Evolutionary conservation across 1,284 basidiomycete genomes (phyloP).

Genomic region (Papiliotrema nemorosa): DNA sequence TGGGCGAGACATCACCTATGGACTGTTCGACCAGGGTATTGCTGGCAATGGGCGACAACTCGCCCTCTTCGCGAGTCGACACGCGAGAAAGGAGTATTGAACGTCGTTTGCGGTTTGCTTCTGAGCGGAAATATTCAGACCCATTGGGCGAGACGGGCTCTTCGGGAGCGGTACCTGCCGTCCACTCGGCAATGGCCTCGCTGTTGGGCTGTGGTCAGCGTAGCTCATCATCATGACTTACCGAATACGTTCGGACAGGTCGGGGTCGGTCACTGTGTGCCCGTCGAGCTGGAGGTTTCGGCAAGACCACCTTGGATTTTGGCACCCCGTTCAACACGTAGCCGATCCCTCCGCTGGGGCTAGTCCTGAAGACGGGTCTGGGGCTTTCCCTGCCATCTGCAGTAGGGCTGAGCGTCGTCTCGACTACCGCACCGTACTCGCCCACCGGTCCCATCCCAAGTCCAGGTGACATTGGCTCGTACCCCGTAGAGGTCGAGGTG

Average conservation of each 20-base stretch:
- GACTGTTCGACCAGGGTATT: constrained; percentile 26
- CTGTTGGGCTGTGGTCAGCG: neutral
- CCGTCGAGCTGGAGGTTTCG: constrained; percentile 14
- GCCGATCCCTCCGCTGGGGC: constrained; percentile 35
- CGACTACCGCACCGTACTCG: constrained; percentile 24
- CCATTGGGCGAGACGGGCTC: constrained; percentile 27
- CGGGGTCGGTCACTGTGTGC: constrained; percentile 19
- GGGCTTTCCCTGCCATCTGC: constrained; percentile 26
- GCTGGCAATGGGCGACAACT: constrained; percentile 21
- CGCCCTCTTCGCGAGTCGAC: constrained; percentile 25
- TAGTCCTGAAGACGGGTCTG: constrained; percentile 21
- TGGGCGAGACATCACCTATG: constrained; percentile 16
- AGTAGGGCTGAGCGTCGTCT: constrained; percentile 25
- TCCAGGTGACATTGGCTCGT: constrained; percentile 24
- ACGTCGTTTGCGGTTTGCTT: constrained; percentile 35
- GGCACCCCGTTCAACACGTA: constrained; percentile 44
- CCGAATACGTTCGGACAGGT: constrained; percentile 7
- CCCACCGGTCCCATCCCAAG: constrained; percentile 35
- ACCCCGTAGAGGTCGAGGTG: constrained; percentile 30
- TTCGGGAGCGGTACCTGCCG: constrained; percentile 9
- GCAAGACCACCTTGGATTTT: constrained; percentile 13
- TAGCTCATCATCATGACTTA: constrained; percentile 1
- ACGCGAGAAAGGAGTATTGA: constrained; percentile 30
- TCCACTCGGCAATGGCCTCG: constrained; percentile 1
- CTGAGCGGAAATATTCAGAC: constrained; percentile 30